These are phyloP conservation scores for Aureobasidium sp. DNA, from an alignment of 2,329 filamentous ascomycete species.

Conservation along the genomic window DNA sequence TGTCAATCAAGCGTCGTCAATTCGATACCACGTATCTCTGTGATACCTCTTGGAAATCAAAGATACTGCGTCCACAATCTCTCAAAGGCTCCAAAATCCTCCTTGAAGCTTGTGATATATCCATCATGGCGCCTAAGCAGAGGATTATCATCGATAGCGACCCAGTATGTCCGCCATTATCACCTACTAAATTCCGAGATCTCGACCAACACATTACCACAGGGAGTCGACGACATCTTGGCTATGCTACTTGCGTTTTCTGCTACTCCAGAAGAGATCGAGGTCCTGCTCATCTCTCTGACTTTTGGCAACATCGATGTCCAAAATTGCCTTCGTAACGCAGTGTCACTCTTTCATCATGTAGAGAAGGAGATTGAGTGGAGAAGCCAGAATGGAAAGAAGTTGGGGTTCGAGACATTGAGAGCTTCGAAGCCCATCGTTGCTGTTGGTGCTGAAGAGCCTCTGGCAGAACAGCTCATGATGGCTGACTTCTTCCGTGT, in stretches of 20 bases:
- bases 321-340: conserved; percentile 78
- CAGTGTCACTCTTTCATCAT: conserved; percentile 83
- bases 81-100: neutral
- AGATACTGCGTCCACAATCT: neutral
- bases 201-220: conserved; percentile 5
- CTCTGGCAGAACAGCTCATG: conserved; percentile 74
- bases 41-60: neutral
- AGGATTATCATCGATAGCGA: conserved; percentile 94
- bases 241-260: conserved; percentile 82
- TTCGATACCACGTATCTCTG: neutral
- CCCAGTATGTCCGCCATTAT: conserved; percentile 51
- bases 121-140: conserved; percentile 34
- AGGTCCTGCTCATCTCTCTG: conserved; percentile 76
- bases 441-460: conserved; percentile 78
- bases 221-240: conserved; percentile 83
- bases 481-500: conserved; percentile 72
- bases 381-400: conserved; percentile 61
- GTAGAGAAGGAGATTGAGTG: conserved; percentile 83
- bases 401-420: conserved; percentile 66
- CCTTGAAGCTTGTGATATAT: neutral
- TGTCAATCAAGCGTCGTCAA: neutral
- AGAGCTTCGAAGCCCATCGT: conserved; percentile 62
- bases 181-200: neutral
- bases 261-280: conserved; percentile 73
- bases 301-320: conserved; percentile 93